A percentile compares a stretch with the other conserved stretches of the same genome.
Evolutionary conservation across 2,329 filamentous ascomycete species (phyloP).

Genomic region (Cladophialophora chaetospira): DNA sequence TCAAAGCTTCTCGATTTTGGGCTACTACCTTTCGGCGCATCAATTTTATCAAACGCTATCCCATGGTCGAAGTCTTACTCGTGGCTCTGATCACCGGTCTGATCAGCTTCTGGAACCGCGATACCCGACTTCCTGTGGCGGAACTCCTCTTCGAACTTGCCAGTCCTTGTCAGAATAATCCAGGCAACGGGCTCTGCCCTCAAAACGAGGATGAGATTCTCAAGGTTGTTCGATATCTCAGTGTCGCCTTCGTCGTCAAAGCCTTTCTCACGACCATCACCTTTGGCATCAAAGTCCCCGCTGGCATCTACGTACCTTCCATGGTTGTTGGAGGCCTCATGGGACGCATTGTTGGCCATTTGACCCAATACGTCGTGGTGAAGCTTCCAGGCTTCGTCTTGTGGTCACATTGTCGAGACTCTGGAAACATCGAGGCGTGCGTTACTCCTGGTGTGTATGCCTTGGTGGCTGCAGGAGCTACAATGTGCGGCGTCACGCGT

Average conservation of each 20-base stretch:
- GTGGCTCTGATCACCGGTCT: slow-evolving; percentile 84
- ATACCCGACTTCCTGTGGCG: slow-evolving; percentile 85
- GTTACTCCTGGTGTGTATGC: slow-evolving; percentile 97
- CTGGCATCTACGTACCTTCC: slow-evolving; percentile 95
- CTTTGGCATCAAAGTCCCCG: slow-evolving; percentile 94
- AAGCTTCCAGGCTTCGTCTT: slow-evolving; percentile 70
- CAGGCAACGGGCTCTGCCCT: slow-evolving; percentile 79
- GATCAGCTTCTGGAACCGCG: slow-evolving; percentile 88
- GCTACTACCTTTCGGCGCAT: slow-evolving; percentile 85
- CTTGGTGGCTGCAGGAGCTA: slow-evolving; percentile 89
- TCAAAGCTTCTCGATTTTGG: slow-evolving; percentile 92
- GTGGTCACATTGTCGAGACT: slow-evolving; percentile 69
- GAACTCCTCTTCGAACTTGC: slow-evolving; percentile 89
- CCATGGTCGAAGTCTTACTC: slow-evolving; percentile 82
- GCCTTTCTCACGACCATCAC: slow-evolving; percentile 84
- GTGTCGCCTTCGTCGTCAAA: slow-evolving; percentile 84
- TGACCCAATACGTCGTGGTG: slow-evolving; percentile 78
- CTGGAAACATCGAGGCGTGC: slow-evolving; percentile 69
- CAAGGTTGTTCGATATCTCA: slow-evolving; percentile 68
- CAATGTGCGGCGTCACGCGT: slow-evolving; percentile 96
- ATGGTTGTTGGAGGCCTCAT: slow-evolving; percentile 97
- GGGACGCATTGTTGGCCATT: slow-evolving; percentile 83
- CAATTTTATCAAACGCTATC: slow-evolving; percentile 74
- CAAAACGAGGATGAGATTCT: slow-evolving; percentile 71
- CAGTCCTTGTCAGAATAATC: slow-evolving; percentile 76